These are phyloP conservation scores for Penicillium lagena DNA, from an alignment of 495 filamentous ascomycete genomes.

Conservation along the genomic window DNA sequence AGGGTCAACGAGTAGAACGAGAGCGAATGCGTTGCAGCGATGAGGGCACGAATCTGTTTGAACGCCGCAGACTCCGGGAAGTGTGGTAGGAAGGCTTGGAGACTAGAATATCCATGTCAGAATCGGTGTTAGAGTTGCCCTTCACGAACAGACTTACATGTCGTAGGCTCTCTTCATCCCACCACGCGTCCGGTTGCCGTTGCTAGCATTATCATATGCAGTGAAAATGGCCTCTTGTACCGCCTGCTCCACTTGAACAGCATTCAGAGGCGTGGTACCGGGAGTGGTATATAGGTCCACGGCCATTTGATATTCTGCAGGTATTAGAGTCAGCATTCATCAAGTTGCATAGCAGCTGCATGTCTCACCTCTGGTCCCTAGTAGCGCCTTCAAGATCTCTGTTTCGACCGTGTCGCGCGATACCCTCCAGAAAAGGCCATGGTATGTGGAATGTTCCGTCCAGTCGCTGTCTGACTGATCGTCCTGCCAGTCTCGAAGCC, in stretches of 20 bases:
- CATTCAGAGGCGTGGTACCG: slow-evolving; percentile 41
- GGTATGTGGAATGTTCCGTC: slow-evolving; percentile 21
- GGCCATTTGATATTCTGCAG: slow-evolving; percentile 60
- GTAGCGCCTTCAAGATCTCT: slow-evolving; percentile 67
- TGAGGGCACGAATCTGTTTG: slow-evolving; percentile 57
- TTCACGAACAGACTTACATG: slow-evolving; percentile 49
- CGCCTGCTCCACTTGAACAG: slow-evolving; percentile 52
- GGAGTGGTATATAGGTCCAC: slow-evolving; percentile 58
- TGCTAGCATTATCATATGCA: slow-evolving; percentile 84
- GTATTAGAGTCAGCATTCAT: slow-evolving; percentile 6
- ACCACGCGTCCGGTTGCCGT: slow-evolving; percentile 76
- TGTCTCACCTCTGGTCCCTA: slow-evolving; percentile 59
- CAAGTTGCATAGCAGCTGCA: too few relatives aligned
- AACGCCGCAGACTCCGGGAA: slow-evolving; percentile 50
- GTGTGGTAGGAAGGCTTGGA: slow-evolving; percentile 62
- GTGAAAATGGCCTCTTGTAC: slow-evolving; percentile 62
- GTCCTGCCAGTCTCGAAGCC: slow-evolving; percentile 75
- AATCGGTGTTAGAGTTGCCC: not conserved
- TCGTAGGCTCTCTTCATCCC: slow-evolving; percentile 79
- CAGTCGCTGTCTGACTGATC: slow-evolving; percentile 27
- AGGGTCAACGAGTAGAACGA: slow-evolving; percentile 85
- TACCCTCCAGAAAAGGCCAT: slow-evolving; percentile 69
- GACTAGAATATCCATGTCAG: slow-evolving; percentile 32
- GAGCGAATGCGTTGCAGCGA: slow-evolving; percentile 80
- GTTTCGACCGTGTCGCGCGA: slow-evolving; percentile 57